Evolutionary conservation across 345 rosid species (phyloP).

Genomic region (Heritiera littoralis): DNA sequence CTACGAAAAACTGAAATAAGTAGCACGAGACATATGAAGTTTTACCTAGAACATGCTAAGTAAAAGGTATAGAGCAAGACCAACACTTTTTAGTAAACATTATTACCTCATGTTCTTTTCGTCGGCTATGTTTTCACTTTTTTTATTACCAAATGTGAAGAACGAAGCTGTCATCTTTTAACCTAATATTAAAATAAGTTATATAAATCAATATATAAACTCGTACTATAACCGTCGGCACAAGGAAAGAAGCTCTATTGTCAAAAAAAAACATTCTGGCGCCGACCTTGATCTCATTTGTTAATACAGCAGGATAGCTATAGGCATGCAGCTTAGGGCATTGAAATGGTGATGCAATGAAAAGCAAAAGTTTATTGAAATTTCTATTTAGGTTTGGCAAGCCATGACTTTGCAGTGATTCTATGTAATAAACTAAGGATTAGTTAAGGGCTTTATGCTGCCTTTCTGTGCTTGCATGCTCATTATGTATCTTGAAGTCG

Average conservation of each 20-base stretch:
- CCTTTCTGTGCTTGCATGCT: background rate
- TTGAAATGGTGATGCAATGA: background rate
- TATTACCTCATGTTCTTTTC: no score
- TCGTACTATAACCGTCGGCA: no score
- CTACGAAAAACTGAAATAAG: no score
- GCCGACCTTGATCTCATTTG: conserved; percentile 25
- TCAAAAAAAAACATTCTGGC: conserved; percentile 4
- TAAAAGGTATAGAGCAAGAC: no score
- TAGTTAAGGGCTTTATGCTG: background rate
- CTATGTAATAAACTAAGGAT: background rate
- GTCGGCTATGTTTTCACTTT: background rate
- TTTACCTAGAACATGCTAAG: no score
- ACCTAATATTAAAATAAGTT: no score
- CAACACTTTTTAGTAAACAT: no score
- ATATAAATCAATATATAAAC: no score
- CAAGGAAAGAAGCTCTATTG: background rate
- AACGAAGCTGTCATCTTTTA: no score
- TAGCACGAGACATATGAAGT: no score
- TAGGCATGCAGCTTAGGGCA: background rate
- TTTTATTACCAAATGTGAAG: no score
- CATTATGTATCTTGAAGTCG: background rate
- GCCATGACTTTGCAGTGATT: conserved; percentile 19
- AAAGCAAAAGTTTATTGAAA: background rate
- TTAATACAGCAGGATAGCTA: background rate
- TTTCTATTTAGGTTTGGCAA: conserved; percentile 16